Evolutionary conservation across 352 stramenopile genomes (phyloP).

Genomic region (Phytophthora idaei): DNA sequence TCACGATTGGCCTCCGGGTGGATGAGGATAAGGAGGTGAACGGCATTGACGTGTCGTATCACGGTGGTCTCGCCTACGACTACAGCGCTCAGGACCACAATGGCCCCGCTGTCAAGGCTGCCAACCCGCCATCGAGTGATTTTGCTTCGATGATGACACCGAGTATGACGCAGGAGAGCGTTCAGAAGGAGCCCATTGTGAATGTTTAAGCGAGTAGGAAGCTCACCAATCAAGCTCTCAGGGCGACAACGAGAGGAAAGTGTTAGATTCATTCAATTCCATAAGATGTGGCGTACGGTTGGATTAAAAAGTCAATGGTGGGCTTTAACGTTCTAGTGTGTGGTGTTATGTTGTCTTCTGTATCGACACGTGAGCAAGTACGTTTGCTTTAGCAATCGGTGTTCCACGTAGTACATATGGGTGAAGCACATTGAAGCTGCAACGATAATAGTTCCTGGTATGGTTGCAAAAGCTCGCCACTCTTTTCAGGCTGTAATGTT

Average conservation of each 20-base stretch:
- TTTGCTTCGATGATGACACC: constrained; percentile 30
- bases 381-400: not conserved
- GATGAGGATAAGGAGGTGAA: constrained; percentile 80
- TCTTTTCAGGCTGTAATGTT: too few species aligned
- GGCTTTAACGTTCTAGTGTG: not conserved
- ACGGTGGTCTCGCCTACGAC: constrained; percentile 76
- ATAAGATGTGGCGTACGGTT: not conserved
- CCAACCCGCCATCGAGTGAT: constrained; percentile 18
- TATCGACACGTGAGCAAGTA: not conserved
- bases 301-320: constrained; percentile 9
- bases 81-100: constrained; percentile 39
- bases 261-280: constrained; percentile 22
- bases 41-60: constrained; percentile 80
- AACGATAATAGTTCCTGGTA: too few species aligned
- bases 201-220: constrained; percentile 24
- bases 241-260: not conserved
- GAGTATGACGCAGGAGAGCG: constrained; percentile 18
- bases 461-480: too few species aligned
- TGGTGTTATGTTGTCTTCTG: not conserved
- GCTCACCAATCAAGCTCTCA: constrained; percentile 1
- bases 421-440: too few species aligned
- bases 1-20: constrained; percentile 74
- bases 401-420: not conserved
- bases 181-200: constrained; percentile 29
- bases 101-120: constrained; percentile 10